phyloP scores from a whole-genome alignment of 176 grass and related monocot genomes.

The Oryza coarctata region DNA sequence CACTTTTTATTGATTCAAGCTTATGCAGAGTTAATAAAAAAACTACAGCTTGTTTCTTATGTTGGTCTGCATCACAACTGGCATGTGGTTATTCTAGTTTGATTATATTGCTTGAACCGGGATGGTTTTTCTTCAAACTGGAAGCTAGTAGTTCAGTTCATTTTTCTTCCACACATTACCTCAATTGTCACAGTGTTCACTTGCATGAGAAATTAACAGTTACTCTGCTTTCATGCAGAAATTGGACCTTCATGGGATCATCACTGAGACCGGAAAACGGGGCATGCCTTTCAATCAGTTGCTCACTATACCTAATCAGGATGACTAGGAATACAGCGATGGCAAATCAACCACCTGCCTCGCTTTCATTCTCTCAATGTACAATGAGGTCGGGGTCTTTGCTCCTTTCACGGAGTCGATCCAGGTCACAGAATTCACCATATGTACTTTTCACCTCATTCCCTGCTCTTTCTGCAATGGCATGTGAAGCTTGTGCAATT shows the following conservation, averaged over 20 bases:
- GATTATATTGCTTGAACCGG: neutral
- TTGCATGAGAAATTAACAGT: conserved; percentile 19
- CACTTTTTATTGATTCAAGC: neutral
- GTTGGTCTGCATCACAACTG: neutral
- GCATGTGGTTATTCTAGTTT: neutral
- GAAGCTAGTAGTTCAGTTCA: neutral
- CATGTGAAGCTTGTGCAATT: neutral
- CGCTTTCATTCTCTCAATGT: conserved; percentile 84
- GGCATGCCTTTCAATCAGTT: conserved; percentile 94
- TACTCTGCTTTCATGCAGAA: conserved; percentile 45
- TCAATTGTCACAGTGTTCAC: neutral
- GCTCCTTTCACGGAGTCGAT: conserved; percentile 70
- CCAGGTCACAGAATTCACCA: conserved; percentile 96
- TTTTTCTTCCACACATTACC: neutral
- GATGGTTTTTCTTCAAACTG: neutral
- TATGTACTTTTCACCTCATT: conserved; percentile 31
- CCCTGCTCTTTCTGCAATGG: neutral
- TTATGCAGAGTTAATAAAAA: no score
- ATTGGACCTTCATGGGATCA: conserved; percentile 81
- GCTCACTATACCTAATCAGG: conserved; percentile 84
- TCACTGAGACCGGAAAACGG: conserved; percentile 69
- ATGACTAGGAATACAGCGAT: conserved; percentile 97
- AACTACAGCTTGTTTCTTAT: neutral
- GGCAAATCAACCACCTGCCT: conserved; percentile 95
- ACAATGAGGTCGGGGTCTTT: conserved; percentile 87